Conservation (phyloP, 2,329 filamentous ascomycete genomes). For the Botrytis squamosa region DNA sequence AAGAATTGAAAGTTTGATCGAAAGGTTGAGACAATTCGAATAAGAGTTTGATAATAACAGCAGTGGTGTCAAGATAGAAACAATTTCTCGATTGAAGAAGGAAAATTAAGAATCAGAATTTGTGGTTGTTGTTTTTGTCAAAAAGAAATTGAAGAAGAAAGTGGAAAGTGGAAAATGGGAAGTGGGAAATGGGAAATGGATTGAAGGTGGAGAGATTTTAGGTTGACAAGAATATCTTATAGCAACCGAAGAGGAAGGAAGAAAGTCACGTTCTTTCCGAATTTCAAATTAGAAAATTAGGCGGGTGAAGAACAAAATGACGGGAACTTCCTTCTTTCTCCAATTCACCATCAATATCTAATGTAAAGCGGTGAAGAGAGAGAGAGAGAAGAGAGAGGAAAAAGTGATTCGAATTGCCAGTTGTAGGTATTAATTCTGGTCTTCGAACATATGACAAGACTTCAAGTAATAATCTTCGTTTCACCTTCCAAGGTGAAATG, state of each 20-base stretch:
- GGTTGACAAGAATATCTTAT: neutral
- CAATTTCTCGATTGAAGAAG: neutral
- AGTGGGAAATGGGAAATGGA: neutral
- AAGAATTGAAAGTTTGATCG: neutral
- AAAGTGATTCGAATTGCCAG: neutral
- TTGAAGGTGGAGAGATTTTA: neutral
- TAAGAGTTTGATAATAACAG: neutral
- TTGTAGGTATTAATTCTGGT: neutral
- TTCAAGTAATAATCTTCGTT: constrained; percentile 1
- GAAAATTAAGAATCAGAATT: neutral
- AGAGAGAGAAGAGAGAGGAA: too few species aligned
- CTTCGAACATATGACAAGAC: neutral
- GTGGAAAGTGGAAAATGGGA: neutral
- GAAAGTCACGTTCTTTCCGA: neutral
- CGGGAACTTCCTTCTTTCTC: neutral
- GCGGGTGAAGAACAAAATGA: neutral
- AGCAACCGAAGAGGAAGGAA: neutral
- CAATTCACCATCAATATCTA: neutral
- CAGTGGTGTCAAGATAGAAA: neutral
- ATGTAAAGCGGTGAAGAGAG: neutral
- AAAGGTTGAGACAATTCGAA: neutral
- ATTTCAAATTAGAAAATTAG: neutral
- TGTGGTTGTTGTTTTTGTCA: neutral
- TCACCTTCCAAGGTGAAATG: neutral
- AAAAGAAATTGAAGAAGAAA: neutral